Conservation (phyloP, 192 early-diverging fungal species). For the Coemansia erecta region DNA sequence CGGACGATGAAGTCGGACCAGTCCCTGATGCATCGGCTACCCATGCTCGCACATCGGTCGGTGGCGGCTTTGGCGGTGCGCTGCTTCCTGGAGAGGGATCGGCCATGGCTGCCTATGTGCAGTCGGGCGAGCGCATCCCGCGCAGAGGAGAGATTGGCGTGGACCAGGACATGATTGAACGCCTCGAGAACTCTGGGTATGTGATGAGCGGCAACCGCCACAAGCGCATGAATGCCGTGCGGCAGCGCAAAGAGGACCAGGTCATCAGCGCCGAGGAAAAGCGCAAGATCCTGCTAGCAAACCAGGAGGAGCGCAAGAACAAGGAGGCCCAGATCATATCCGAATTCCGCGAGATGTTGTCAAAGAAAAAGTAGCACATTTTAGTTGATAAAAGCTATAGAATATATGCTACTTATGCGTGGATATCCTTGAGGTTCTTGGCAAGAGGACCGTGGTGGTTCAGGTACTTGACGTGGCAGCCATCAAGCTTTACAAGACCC, state of each 20-base stretch:
- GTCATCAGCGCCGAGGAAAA: constrained; percentile 95
- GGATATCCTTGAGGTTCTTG: constrained; percentile 46
- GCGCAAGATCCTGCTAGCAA: constrained; percentile 77
- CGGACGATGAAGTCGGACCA: constrained; percentile 26
- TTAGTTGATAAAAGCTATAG: background rate
- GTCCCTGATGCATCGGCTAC: constrained; percentile 12
- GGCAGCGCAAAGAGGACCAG: constrained; percentile 95
- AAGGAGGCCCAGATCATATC: constrained; percentile 92
- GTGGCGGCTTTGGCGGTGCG: constrained; percentile 69
- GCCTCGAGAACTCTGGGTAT: constrained; percentile 83
- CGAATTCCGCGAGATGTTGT: constrained; percentile 85
- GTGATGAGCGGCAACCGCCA: constrained; percentile 97
- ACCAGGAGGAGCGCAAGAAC: constrained; percentile 84
- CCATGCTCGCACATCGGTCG: background rate
- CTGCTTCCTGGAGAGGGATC: constrained; percentile 88
- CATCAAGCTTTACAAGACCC: constrained; percentile 85
- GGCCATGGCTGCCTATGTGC: constrained; percentile 86
- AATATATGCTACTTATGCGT: constrained; percentile 14
- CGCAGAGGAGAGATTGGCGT: constrained; percentile 97
- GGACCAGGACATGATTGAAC: constrained; percentile 76
- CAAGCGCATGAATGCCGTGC: constrained; percentile 92
- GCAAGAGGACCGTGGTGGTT: constrained; percentile 76
- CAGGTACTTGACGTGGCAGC: constrained; percentile 95
- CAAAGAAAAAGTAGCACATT: constrained; percentile 25
- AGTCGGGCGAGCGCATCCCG: constrained; percentile 92